A percentile compares a stretch with the other conserved stretches of the same genome.
Evolutionary conservation across 164 flowering plant species (phyloP).

Genomic region (Tinospora cordifolia): DNA sequence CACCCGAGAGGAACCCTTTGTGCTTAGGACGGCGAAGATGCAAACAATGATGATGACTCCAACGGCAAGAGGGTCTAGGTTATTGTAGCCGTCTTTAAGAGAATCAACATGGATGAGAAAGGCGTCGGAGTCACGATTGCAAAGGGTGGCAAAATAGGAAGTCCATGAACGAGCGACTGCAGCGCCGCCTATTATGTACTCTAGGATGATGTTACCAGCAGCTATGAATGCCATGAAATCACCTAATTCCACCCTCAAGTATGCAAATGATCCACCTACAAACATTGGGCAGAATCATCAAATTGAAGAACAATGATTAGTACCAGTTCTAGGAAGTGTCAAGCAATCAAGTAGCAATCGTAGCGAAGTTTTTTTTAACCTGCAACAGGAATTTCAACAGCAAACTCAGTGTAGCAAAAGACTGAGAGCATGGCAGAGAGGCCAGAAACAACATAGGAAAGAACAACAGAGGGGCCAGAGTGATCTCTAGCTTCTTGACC

Average conservation of each 20-base stretch:
- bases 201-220: slow-evolving; percentile 61
- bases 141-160: slow-evolving; percentile 63
- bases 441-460: slow-evolving; percentile 48
- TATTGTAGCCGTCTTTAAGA: slow-evolving; percentile 30
- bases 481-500: slow-evolving; percentile 27
- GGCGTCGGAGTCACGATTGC: slow-evolving; percentile 33
- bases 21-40: slow-evolving; percentile 37
- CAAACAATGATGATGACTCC: slow-evolving; percentile 28
- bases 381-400: slow-evolving; percentile 58
- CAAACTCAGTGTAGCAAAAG: slow-evolving; percentile 61
- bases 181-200: slow-evolving; percentile 47
- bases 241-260: slow-evolving; percentile 53
- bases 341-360: too few species aligned
- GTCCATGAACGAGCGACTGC: slow-evolving; percentile 62
- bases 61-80: slow-evolving; percentile 55
- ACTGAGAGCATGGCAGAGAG: slow-evolving; percentile 49
- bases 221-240: slow-evolving; percentile 60
- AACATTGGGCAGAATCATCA: too few species aligned
- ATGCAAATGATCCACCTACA: slow-evolving; percentile 60
- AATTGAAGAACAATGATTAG: too few species aligned
- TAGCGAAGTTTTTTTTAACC: too few species aligned
- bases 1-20: slow-evolving; percentile 50
- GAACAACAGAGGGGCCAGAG: slow-evolving; percentile 53
- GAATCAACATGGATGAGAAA: slow-evolving; percentile 34
- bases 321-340: too few species aligned